Evolutionary conservation across 306 rosid species (phyloP), one percentile per base, ranked within the genome.

Genomic region (Sindora glabra): DNA sequence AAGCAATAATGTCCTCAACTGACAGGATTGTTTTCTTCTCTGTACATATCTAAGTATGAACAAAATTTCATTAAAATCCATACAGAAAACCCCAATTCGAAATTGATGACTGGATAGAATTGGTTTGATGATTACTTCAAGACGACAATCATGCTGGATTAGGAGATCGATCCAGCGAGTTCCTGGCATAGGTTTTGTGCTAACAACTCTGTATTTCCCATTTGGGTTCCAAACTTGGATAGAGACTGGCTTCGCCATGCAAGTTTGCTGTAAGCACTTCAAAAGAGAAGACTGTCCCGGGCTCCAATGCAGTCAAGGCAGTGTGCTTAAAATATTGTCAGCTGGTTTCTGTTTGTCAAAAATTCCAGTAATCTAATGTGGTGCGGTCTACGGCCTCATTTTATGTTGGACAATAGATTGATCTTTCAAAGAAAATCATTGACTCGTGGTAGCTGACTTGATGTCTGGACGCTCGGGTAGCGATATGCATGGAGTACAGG

Each of bases 121-220:
- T n/a, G 54, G 45, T 47, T 39, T 64, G 39, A 3, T 36, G 42
- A 44, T 73, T 86, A 94, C 99, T 75, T 94, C 99, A 62, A 94
- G 76, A 25, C 99, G 95, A 72, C 85, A 77, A 62, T 84, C 99
- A 73, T 94, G 95, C 18, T 89, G 89, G 46, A 89, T 72, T 23
- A 94, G 84, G 64, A 94, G 99, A 56, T 94, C 84, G 71, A 94
- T 89, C 99, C 97, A 94, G 59, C 99, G 97, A 59, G 91, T 89
- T 73, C 97, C 97, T 0, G 99, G 99, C 99, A 94, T 94, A 53
- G 97, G 65, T 77, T 94, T 94, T 1, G 99, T 94, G 86, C 99
- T 94, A 0, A 94, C 77, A 56, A 94, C 99, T 72, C 99, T 94
- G 80, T 89, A 94, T 69, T 79, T 94, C 6, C 97, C 97, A 67